Evolutionary conservation across 2,329 filamentous ascomycete species (phyloP).

Genomic region (Stemphylium beticola): DNA sequence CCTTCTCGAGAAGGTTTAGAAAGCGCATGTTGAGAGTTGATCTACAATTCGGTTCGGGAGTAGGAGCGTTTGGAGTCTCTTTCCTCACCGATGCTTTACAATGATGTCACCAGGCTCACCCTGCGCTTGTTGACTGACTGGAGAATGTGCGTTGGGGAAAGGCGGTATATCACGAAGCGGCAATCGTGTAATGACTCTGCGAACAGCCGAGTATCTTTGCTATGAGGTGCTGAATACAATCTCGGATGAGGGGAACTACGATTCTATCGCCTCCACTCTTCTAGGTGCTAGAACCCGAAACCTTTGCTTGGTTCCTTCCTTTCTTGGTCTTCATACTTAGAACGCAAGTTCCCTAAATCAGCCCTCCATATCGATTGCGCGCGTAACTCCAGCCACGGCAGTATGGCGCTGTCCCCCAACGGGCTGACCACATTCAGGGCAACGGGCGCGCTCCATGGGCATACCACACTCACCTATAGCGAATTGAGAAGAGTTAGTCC

Average conservation of each 20-base stretch:
- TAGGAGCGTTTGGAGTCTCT: background rate
- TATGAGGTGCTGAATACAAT: background rate
- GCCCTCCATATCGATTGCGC: slow-evolving; percentile 58
- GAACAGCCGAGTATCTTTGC: background rate
- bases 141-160: background rate
- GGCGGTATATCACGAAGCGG: background rate
- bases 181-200: background rate
- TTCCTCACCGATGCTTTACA: no score
- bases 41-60: background rate
- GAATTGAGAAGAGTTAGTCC: slow-evolving; percentile 46
- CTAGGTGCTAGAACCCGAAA: background rate
- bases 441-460: slow-evolving; percentile 66
- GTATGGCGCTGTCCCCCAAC: slow-evolving; percentile 64
- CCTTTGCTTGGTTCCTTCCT: background rate
- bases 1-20: background rate
- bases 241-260: background rate
- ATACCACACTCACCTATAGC: slow-evolving; percentile 71
- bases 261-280: background rate
- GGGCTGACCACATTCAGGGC: slow-evolving; percentile 65
- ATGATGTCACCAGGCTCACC: background rate
- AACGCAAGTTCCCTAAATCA: background rate
- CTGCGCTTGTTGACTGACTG: background rate
- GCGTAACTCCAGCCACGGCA: slow-evolving; percentile 59
- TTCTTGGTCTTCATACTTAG: background rate
- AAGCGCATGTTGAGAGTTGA: background rate